These are phyloP conservation scores for Cyathus striatus DNA, from an alignment of 768 basidiomycete species.

Conservation along the genomic window DNA sequence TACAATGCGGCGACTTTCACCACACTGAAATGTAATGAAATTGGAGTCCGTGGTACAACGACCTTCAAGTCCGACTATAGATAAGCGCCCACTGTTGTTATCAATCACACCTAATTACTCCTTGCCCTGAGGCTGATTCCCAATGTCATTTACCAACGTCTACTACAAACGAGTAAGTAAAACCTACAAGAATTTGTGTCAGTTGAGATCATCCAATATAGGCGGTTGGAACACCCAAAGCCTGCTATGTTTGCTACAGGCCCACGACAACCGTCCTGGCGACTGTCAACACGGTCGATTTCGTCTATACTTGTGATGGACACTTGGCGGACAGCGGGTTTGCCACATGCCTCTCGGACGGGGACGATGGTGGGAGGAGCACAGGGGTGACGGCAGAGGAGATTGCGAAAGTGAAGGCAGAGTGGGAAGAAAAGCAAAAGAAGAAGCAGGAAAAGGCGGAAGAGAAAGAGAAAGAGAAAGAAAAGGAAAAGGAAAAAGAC, in stretches of 20 bases:
- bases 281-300: conserved; percentile 78
- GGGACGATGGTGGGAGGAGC: conserved; percentile 27
- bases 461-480: conserved; percentile 41
- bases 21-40: too few species aligned
- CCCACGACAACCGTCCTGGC: conserved; percentile 83
- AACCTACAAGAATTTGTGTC: not conserved
- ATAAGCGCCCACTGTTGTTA: too few species aligned
- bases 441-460: conserved; percentile 52
- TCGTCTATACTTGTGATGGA: conserved; percentile 77
- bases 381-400: conserved; percentile 57
- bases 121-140: not conserved
- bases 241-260: conserved; percentile 76
- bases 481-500: conserved; percentile 29
- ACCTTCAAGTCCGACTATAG: too few species aligned
- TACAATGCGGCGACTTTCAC: too few species aligned
- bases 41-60: too few species aligned
- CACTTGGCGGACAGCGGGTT: conserved; percentile 83
- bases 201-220: conserved; percentile 25
- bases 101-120: not conserved
- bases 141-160: conserved; percentile 55
- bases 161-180: conserved; percentile 84
- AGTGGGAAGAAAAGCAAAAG: conserved; percentile 75
- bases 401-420: conserved; percentile 70
- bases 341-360: conserved; percentile 38
- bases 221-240: conserved; percentile 73